These are phyloP conservation scores for Annulohypoxylon moriforme DNA, from an alignment of 495 filamentous ascomycete species.

Conservation along the genomic window DNA sequence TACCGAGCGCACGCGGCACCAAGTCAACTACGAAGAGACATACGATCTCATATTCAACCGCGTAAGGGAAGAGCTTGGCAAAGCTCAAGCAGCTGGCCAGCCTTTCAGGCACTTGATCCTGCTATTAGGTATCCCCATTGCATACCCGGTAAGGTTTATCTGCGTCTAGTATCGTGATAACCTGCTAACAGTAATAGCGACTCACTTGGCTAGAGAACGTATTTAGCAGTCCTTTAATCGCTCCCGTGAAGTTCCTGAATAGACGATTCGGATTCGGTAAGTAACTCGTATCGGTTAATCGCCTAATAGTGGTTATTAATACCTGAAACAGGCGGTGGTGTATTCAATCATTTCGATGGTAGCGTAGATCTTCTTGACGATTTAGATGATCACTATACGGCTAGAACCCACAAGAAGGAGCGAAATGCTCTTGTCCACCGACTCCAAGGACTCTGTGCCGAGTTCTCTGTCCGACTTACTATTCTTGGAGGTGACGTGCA, in stretches of 20 bases:
- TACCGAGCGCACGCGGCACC: conserved; percentile 89
- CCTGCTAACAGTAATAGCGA: conserved; percentile 58
- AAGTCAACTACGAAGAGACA: conserved; percentile 90
- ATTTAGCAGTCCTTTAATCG: conserved; percentile 83
- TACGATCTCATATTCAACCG: conserved; percentile 85
- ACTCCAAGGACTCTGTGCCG: conserved; percentile 76
- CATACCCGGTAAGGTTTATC: conserved; percentile 72
- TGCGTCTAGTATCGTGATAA: neutral
- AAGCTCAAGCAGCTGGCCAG: conserved; percentile 60
- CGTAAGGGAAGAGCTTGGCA: conserved; percentile 69
- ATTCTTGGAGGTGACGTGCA: conserved; percentile 96
- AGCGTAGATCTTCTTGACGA: conserved; percentile 91
- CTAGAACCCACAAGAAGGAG: conserved; percentile 90
- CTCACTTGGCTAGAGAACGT: conserved; percentile 94
- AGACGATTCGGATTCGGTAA: conserved; percentile 82
- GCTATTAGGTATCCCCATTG: conserved; percentile 91
- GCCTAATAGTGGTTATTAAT: conserved; percentile 3
- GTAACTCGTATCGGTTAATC: neutral
- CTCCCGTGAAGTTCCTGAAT: conserved; percentile 87
- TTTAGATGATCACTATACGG: conserved; percentile 95
- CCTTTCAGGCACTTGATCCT: conserved; percentile 85
- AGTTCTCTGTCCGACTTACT: conserved; percentile 80
- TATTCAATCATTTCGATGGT: conserved; percentile 96
- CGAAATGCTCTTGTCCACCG: conserved; percentile 77
- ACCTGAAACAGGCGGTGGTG: conserved; percentile 65